Percentiles rank a stretch among this genome's conserved stretches.
These are phyloP conservation scores for Pisolithus albus DNA, from an alignment of 768 basidiomycete species.

Conservation along the genomic window DNA sequence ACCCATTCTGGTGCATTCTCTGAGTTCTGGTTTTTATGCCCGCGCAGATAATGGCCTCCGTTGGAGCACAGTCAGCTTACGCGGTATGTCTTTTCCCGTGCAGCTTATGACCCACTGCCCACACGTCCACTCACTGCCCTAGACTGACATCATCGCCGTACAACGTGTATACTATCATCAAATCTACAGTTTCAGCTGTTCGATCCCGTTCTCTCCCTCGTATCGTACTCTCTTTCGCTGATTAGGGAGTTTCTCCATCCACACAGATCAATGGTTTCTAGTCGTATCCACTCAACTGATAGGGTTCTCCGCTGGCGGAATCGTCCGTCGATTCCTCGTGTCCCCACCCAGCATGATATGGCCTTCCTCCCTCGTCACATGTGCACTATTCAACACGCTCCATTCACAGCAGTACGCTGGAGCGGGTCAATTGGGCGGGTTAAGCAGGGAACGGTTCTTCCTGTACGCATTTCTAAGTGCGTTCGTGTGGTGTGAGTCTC, in stretches of 20 bases:
- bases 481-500: conserved; percentile 49
- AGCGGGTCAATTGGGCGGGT: conserved; percentile 51
- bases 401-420: conserved; percentile 66
- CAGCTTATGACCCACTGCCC: neutral
- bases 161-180: conserved; percentile 70
- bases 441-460: conserved; percentile 77
- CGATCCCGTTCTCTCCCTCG: conserved; percentile 12
- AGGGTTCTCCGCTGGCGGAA: conserved; percentile 77
- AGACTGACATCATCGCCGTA: conserved; percentile 70
- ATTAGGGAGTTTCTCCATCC: conserved; percentile 1
- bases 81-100: conserved; percentile 31
- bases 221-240: neutral
- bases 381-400: conserved; percentile 71
- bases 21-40: conserved; percentile 19
- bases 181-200: conserved; percentile 53
- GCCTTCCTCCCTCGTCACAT: conserved; percentile 69
- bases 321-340: conserved; percentile 68
- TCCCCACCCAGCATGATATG: conserved; percentile 58
- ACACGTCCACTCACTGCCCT: neutral
- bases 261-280: conserved; percentile 67
- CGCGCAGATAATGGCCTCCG: conserved; percentile 45
- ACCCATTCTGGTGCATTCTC: conserved; percentile 24
- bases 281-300: conserved; percentile 73
- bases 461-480: conserved; percentile 52
- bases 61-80: conserved; percentile 57